Evolutionary conservation across 2,329 filamentous ascomycete genomes (phyloP), one percentile per base, ranked within the genome.

Genomic region (Stagonosporopsis cucurbitacearum): DNA sequence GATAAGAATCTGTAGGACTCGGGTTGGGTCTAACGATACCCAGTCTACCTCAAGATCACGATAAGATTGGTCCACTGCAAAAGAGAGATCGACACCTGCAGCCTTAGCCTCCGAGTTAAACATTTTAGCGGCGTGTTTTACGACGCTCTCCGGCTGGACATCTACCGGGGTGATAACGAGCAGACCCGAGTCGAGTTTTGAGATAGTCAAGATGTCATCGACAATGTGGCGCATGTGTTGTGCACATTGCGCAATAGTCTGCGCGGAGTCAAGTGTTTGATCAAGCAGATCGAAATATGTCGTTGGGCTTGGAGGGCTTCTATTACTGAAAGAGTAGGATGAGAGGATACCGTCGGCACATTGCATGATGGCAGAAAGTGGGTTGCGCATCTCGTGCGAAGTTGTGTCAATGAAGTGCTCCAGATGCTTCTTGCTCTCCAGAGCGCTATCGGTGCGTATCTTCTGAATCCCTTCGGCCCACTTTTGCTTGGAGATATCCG

Each of bases 211-310:
- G 6, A 80, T 73, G 50, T 80, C 79, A 49, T 80, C 78, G 2
- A 80, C 77, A n/a, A 81, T 80, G 19, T 76, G 66, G 44, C 79
- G 79, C 65, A 79, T 78, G 54, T 81, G 79, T 35, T 76, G 73
- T 2, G 75, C 73, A 55, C 78, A 80, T 17, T 76, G 68, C 5
- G 73, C 74, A 54, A 81, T 79, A 2, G 75, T 80, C 37, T 79
- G 70, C 3, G 73, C 74, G 9, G 74, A 69, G 26, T 78, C 75
- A 11, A 72, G 8, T 0, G 63, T 67, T 11, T 64, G 60, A 4
- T 69, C 64, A 6, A 71, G 32, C 15, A 70, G 59, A n/a, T 50
- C 22, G 35, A 52, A 59, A 57, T 59, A 63, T 1, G 49, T 58
- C 9, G 41, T 55, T 15, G 59, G 52, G 22, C 52, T 54, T 6